Evolutionary conservation across 1,284 basidiomycete species (phyloP).

Genomic region (Cerrena zonata): DNA sequence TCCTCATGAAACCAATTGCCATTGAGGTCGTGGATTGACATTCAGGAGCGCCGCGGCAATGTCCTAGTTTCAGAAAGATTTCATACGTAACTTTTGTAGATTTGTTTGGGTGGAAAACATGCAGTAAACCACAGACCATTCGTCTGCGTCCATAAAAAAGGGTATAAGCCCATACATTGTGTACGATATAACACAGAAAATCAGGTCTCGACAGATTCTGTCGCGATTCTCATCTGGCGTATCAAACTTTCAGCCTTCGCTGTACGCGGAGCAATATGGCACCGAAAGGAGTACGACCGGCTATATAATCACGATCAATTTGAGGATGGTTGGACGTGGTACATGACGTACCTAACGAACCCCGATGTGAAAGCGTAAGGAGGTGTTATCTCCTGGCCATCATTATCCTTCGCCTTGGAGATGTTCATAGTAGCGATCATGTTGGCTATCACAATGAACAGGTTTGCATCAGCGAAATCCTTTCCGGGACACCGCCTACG

Average conservation of each 20-base stretch:
- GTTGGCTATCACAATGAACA: slow-evolving; percentile 21
- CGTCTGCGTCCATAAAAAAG: too few relatives aligned
- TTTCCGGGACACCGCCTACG: slow-evolving; percentile 20
- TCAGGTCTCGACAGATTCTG: too few relatives aligned
- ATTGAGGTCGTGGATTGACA: too few relatives aligned
- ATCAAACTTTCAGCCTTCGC: slow-evolving; percentile 7
- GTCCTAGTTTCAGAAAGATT: too few relatives aligned
- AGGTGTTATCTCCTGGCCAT: slow-evolving; percentile 18
- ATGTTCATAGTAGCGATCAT: slow-evolving; percentile 22
- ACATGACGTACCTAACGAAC: slow-evolving; percentile 16
- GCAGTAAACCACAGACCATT: too few relatives aligned
- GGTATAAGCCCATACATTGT: too few relatives aligned
- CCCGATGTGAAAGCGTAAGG: slow-evolving; percentile 17
- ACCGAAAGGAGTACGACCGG: slow-evolving; percentile 12
- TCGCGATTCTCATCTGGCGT: slow-evolving; percentile 5
- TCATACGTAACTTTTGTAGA: too few relatives aligned
- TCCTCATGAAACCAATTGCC: too few relatives aligned
- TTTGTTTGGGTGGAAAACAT: too few relatives aligned
- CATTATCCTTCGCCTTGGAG: slow-evolving; percentile 13
- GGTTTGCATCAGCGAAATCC: slow-evolving; percentile 21
- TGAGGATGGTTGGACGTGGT: background rate
- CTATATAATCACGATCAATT: slow-evolving; percentile 1
- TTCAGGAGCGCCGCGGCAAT: too few relatives aligned
- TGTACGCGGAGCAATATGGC: slow-evolving; percentile 10
- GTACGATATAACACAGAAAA: too few relatives aligned